Evolutionary conservation across 139 green algal species (phyloP).

Genomic region (Chlorella vulgaris): DNA sequence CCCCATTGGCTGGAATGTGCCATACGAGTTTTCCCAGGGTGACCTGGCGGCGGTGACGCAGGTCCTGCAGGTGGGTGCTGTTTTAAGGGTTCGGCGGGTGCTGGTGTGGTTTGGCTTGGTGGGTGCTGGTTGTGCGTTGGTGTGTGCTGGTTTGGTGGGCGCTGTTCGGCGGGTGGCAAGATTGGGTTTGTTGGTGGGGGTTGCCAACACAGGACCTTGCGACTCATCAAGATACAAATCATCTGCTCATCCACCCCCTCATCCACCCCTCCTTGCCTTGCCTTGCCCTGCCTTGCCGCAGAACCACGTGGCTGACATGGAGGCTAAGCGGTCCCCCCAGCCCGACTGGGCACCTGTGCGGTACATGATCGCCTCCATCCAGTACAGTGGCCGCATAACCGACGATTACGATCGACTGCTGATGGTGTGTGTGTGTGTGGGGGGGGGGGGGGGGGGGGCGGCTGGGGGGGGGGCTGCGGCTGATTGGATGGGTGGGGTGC

Average conservation of each 20-base stretch:
- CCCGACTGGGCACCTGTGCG: slow-evolving; percentile 69
- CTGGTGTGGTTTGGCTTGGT: too few species aligned
- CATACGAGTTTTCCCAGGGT: slow-evolving; percentile 95
- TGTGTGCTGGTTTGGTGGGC: background rate
- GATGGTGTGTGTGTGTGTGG: background rate
- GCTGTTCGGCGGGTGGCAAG: too few species aligned
- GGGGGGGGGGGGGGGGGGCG: background rate
- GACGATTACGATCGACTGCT: slow-evolving; percentile 88
- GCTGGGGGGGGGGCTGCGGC: too few species aligned
- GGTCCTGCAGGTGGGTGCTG: slow-evolving; percentile 70
- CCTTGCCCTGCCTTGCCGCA: slow-evolving; percentile 36
- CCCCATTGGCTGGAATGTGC: slow-evolving; percentile 95
- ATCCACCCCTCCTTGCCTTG: background rate
- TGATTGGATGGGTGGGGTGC: too few species aligned
- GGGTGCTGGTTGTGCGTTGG: too few species aligned
- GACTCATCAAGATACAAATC: too few species aligned
- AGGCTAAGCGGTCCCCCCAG: slow-evolving; percentile 73
- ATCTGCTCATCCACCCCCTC: background rate
- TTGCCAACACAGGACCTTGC: too few species aligned
- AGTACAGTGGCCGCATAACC: slow-evolving; percentile 96
- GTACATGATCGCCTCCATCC: slow-evolving; percentile 94
- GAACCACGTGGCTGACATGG: slow-evolving; percentile 95
- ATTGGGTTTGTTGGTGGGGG: too few species aligned
- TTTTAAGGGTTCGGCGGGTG: background rate
- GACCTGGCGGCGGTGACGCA: slow-evolving; percentile 88